Evolutionary conservation across 192 early-diverging fungal species (phyloP), one percentile per base, ranked within the genome.

Genomic region (Coemansia sp.): DNA sequence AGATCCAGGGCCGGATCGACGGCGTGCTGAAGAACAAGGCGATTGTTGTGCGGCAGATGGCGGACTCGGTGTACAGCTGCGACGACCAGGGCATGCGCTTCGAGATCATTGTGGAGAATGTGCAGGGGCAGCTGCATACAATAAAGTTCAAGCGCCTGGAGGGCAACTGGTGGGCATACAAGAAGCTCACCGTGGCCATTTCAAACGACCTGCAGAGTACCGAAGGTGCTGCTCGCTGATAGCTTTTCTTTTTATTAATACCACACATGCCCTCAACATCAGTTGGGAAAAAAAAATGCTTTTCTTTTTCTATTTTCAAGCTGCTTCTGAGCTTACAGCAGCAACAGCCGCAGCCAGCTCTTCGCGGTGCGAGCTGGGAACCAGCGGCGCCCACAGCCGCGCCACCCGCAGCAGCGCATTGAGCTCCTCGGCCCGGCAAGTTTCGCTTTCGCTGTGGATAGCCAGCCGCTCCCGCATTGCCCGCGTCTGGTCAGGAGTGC

Each of bases 111-210:
- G 56, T 74, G 12, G 72, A 74, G 30, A 58, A 57, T 4, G 61
- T 68, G 11, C 65, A 74, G 50, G 72, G 72, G 0, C 65, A 74
- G 15, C 40, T 74, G 21, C 72, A 74, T 43, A 68, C 65, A 12
- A 64, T 74, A 45, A 59, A 63, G 26, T 63, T 74, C 18, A 74
- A 74, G 57, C 65, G 72, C 14, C 8, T 68, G 12, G 61, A 68
- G 38, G 72, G 72, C 8, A 64, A 50, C 41, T 74, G 72, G 72
- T 74, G 65, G 61, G 61, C 53, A 0, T 74, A 68, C 30, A 74
- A 74, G 41, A 74, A 74, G 35, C 61, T 68, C 6, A 61, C 65
- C 20, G 56, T 68, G n/a, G 61, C 72, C 14, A 55, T 73, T 16
- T 59, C 65, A 10, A 59, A 67, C n/a, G 71, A 73, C 33, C 47